Evolutionary conservation across 2,329 filamentous ascomycete species (phyloP), one percentile per base, ranked within the genome.

Genomic region (Penicillium sp.): DNA sequence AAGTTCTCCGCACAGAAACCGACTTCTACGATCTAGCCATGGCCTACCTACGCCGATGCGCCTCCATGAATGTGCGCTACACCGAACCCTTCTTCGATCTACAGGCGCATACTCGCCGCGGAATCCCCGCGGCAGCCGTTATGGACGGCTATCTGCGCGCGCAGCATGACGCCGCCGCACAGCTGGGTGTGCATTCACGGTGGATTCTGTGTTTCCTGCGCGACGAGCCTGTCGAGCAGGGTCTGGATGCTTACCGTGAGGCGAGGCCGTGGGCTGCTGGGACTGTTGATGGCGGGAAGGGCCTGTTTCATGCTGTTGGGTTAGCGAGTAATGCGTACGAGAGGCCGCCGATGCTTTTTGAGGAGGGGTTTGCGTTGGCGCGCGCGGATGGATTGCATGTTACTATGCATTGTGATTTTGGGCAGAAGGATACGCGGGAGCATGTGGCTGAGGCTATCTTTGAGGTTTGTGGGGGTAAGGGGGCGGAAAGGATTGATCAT

Each of bases 341-440:
- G 47, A 69, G 76, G 6, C 79, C 78, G 7, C 77, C 77, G 0
- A 64, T 68, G 46, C 65, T 80, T 29, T 80, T 81, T 57, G 74
- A 78, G 46, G 60, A 70, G 16, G 67, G 70, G 0, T 81, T 69
- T 79, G 25, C 27, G 15, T 34, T 60, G 8, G 61, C 61, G 21
- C 52, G 48, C 6, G 50, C 45, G 2, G 61, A 63, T 46, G 61
- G 58, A 1, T 18, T 63, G 51, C 72, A 75, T 37, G 65, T 79
- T 15, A 82, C 79, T 3, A 75, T 75, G 61, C 80, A 82, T 52
- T 81, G 78, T 62, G 80, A 82, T 55, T 77, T 81, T 42, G 79
- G 77, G 42, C 77, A 81, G 58, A 75, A 77, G 52, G 77, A 80
- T 56, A 75, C 76, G 0, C 72, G 73, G 23, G 73, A 72, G 27